These are phyloP conservation scores for Coemansia asiatica DNA, from an alignment of 192 early-diverging fungal genomes.

Conservation along the genomic window DNA sequence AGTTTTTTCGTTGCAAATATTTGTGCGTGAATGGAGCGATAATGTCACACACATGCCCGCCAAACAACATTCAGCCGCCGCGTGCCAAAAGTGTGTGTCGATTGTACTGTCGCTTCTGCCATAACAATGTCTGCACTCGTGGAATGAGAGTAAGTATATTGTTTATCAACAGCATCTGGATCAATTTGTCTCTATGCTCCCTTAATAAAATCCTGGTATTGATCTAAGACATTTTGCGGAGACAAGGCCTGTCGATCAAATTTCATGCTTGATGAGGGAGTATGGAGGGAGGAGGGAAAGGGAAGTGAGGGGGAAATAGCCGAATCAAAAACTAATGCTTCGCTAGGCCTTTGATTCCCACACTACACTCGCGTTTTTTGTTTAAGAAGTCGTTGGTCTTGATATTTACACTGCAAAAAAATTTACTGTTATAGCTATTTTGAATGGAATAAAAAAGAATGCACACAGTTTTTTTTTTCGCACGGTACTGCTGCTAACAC, in stretches of 20 bases:
- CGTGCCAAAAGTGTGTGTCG: conserved; percentile 63
- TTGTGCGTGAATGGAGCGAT: background rate
- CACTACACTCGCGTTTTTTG: background rate
- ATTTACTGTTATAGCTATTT: background rate
- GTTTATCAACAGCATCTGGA: background rate
- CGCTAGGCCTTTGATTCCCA: background rate
- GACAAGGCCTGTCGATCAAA: background rate
- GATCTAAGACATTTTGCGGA: conserved; percentile 1
- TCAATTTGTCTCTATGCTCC: background rate
- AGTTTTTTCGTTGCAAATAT: background rate
- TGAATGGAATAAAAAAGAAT: background rate
- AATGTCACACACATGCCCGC: conserved; percentile 51
- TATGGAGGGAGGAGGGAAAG: background rate
- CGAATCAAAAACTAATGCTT: background rate
- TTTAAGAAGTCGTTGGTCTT: background rate
- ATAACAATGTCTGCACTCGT: conserved; percentile 62
- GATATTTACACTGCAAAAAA: background rate
- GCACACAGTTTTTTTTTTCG: background rate
- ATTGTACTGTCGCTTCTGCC: conserved; percentile 66
- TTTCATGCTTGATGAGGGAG: background rate
- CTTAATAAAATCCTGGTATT: background rate
- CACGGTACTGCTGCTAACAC: background rate
- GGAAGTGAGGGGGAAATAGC: background rate
- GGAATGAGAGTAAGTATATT: conserved; percentile 69
- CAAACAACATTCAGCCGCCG: conserved; percentile 35